phyloP scores from a whole-genome alignment of 768 basidiomycete species.

The Pleurotus eryngii region DNA sequence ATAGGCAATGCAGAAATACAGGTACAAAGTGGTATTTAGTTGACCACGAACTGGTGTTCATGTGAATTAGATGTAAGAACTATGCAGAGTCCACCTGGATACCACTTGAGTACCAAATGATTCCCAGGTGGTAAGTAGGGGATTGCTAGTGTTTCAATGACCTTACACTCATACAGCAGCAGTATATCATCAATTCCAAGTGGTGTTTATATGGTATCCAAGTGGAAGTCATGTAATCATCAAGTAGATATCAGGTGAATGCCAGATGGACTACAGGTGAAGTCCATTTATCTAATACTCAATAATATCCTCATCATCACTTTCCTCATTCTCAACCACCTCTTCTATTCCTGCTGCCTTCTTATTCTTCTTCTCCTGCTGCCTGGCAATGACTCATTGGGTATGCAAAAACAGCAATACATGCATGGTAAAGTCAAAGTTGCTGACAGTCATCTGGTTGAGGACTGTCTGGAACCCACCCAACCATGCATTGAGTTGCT shows the following conservation, averaged over 20 bases:
- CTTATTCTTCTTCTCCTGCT: neutral
- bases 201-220: too few species aligned
- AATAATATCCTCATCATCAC: constrained; percentile 3
- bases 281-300: neutral
- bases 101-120: too few species aligned
- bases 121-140: too few species aligned
- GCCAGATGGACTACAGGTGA: neutral
- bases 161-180: too few species aligned
- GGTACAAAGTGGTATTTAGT: too few species aligned
- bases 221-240: too few species aligned
- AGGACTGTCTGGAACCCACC: constrained; percentile 27
- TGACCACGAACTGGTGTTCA: too few species aligned
- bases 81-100: too few species aligned
- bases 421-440: constrained; percentile 15
- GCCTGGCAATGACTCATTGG: neutral
- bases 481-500: constrained; percentile 30
- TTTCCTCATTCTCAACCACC: neutral
- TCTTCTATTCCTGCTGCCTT: neutral
- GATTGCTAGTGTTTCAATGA: too few species aligned
- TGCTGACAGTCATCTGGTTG: constrained; percentile 19
- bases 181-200: too few species aligned
- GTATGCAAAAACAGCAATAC: constrained; percentile 5
- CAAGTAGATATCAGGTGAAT: neutral
- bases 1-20: too few species aligned
- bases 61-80: too few species aligned